Conservation (phyloP, 2,329 filamentous ascomycete genomes). For the Curvularia lunata region DNA sequence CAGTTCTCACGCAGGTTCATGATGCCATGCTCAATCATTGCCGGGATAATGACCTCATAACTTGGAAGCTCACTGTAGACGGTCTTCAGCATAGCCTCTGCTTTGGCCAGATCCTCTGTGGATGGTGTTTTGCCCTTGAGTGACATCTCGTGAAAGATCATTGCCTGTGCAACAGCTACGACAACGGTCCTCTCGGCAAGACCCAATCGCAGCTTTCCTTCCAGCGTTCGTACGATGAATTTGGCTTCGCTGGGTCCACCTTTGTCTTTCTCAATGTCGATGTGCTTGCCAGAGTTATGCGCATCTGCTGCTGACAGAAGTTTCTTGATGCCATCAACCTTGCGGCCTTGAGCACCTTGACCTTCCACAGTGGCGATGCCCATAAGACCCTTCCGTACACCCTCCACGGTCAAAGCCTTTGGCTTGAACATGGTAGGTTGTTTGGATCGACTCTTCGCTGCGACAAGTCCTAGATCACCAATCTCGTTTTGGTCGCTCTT, state of each 20-base stretch:
- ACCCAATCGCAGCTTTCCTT: constrained; percentile 91
- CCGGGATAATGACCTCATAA: constrained; percentile 92
- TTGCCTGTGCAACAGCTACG: constrained; percentile 85
- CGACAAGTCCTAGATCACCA: constrained; percentile 91
- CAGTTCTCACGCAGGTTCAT: constrained; percentile 81
- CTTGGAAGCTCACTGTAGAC: constrained; percentile 96
- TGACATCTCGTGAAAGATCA: constrained; percentile 82
- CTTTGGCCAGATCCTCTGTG: constrained; percentile 78
- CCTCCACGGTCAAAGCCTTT: constrained; percentile 83
- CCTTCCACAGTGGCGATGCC: constrained; percentile 86
- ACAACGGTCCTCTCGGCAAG: constrained; percentile 92
- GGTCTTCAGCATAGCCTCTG: constrained; percentile 83
- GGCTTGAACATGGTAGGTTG: constrained; percentile 99
- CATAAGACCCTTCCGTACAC: constrained; percentile 87
- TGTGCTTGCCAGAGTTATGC: constrained; percentile 64
- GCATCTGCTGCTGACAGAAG: constrained; percentile 89
- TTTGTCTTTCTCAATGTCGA: constrained; percentile 91
- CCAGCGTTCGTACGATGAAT: constrained; percentile 88
- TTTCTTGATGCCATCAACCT: constrained; percentile 96
- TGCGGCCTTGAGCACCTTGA: constrained; percentile 85
- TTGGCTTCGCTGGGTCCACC: constrained; percentile 95
- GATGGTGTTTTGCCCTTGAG: constrained; percentile 72
- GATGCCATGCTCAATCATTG: constrained; percentile 85
- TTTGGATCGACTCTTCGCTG: constrained; percentile 91
- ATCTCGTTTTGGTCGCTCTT: constrained; percentile 97